A percentile compares a stretch with the other conserved stretches of the same genome.
Conservation (phyloP, 163 green algal genomes). For the Scenedesmus sp. region DNA sequence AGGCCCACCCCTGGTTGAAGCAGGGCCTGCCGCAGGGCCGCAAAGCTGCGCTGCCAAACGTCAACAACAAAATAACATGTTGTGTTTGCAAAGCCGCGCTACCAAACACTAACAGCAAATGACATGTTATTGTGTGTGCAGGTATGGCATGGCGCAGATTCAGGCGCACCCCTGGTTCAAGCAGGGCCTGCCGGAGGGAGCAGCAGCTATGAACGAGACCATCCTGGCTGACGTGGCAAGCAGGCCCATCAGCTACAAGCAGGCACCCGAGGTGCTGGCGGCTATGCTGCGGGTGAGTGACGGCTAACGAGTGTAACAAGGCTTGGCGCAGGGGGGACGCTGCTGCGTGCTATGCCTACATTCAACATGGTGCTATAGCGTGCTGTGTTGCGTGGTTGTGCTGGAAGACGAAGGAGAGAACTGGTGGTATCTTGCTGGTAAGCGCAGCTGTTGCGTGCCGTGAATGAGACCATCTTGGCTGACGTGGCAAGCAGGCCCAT, state of each 20-base stretch:
- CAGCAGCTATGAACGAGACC: conserved; percentile 85
- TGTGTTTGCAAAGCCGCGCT: no score
- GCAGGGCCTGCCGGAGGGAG: conserved; percentile 83
- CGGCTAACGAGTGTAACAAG: not conserved
- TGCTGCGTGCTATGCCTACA: not conserved
- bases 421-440: not conserved
- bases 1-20: not conserved
- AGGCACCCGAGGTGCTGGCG: conserved; percentile 16
- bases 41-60: not conserved
- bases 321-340: not conserved
- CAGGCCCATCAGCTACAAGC: not conserved
- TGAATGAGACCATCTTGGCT: conserved; percentile 54
- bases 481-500: not conserved
- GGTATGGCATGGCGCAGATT: conserved; percentile 71
- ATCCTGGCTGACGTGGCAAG: conserved; percentile 50
- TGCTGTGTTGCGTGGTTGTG: not conserved
- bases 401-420: not conserved
- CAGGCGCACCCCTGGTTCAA: conserved; percentile 85
- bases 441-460: no score
- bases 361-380: not conserved
- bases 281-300: conserved; percentile 27
- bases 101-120: not conserved
- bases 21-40: no score
- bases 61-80: no score
- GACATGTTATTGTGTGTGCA: conserved; percentile 4